Evolutionary conservation across 208 protist species (phyloP).

Genomic region (Naegleria lovaniensis): DNA sequence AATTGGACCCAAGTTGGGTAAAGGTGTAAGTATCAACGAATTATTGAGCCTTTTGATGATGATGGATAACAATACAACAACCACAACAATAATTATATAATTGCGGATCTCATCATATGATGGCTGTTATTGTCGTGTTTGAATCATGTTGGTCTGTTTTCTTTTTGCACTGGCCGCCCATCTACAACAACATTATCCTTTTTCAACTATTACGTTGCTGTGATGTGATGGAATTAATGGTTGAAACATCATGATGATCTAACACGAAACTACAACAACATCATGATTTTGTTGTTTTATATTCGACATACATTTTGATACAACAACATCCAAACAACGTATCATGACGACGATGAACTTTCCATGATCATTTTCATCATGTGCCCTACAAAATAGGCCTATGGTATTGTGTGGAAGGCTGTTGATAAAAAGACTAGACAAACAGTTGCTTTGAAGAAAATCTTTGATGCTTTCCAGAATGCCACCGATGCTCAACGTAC

Average conservation of each 20-base stretch:
- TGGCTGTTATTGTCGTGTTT: too few relatives aligned
- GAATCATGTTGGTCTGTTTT: too few relatives aligned
- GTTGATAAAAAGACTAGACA: slow-evolving; percentile 75
- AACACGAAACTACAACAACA: not conserved
- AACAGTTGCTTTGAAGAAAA: slow-evolving; percentile 90
- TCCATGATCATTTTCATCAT: too few relatives aligned
- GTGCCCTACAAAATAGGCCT: too few relatives aligned
- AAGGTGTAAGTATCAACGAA: not conserved
- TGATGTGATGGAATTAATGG: too few relatives aligned
- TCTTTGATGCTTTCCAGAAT: slow-evolving; percentile 89
- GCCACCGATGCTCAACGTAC: slow-evolving; percentile 69
- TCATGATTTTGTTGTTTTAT: not conserved
- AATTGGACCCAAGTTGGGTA: slow-evolving; percentile 18
- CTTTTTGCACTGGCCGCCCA: too few relatives aligned
- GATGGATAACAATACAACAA: not conserved
- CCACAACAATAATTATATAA: too few relatives aligned
- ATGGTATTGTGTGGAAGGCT: slow-evolving; percentile 87
- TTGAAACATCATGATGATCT: too few relatives aligned
- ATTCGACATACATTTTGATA: not conserved
- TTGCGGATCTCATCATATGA: not conserved
- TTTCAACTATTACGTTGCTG: too few relatives aligned
- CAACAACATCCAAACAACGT: too few relatives aligned
- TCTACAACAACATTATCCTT: too few relatives aligned
- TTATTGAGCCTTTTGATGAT: not conserved
- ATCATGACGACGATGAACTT: too few relatives aligned